Evolutionary conservation across 768 basidiomycete species (phyloP).

Genomic region (Lyophyllum shimeji): DNA sequence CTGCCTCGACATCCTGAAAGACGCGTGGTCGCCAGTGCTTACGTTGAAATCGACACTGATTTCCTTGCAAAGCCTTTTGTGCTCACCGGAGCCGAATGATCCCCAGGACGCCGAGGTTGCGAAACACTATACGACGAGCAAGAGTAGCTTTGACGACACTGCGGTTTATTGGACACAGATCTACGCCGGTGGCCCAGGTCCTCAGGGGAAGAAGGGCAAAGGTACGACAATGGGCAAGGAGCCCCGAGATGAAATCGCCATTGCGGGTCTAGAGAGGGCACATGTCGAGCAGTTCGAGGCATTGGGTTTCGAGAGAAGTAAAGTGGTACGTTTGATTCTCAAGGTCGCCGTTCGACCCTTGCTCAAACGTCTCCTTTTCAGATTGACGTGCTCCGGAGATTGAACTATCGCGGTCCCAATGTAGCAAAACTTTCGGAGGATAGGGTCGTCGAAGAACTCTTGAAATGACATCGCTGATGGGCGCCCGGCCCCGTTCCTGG

Average conservation of each 20-base stretch:
- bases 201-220: constrained; percentile 40
- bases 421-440: constrained; percentile 80
- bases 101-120: constrained; percentile 98
- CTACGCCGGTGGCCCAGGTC: constrained; percentile 76
- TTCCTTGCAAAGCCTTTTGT: constrained; percentile 89
- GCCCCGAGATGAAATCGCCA: constrained; percentile 55
- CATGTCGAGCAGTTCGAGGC: constrained; percentile 84
- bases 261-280: constrained; percentile 79
- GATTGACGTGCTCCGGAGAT: constrained; percentile 85
- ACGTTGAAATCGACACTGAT: constrained; percentile 96
- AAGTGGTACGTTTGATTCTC: constrained; percentile 68
- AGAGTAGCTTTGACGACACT: constrained; percentile 85
- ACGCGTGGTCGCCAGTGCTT: constrained; percentile 94
- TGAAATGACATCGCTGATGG: constrained; percentile 54
- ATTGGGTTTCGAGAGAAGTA: constrained; percentile 77
- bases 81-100: constrained; percentile 93
- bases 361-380: constrained; percentile 25
- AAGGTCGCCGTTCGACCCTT: constrained; percentile 2
- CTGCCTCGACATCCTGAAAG: constrained; percentile 85
- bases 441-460: constrained; percentile 80
- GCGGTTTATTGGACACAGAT: constrained; percentile 93
- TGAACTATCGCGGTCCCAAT: constrained; percentile 87
- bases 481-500: neutral
- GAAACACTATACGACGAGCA: constrained; percentile 92
- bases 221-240: constrained; percentile 48